Evolutionary conservation across 805 yeast genomes (phyloP).

Genomic region (Yamadazyma tumulicola): DNA sequence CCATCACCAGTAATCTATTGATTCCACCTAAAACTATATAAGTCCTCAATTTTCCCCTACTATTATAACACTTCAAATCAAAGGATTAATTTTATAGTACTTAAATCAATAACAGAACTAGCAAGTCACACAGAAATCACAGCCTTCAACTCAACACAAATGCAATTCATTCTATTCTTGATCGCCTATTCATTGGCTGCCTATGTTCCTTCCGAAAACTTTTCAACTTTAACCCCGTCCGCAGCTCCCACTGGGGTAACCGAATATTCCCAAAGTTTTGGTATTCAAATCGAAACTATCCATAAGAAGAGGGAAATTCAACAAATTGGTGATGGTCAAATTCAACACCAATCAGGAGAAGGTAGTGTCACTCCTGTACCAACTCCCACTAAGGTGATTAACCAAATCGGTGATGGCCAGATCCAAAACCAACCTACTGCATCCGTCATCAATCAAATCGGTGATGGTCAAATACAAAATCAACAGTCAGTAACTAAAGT

Average conservation of each 20-base stretch:
- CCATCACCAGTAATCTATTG: too few relatives aligned
- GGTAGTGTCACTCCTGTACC: constrained; percentile 32
- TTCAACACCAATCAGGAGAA: constrained; percentile 50
- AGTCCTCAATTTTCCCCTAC: too few relatives aligned
- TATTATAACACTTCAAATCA: too few relatives aligned
- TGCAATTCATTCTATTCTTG: constrained; percentile 11
- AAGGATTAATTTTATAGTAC: too few relatives aligned
- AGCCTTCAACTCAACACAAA: too few relatives aligned
- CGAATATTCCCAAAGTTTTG: constrained; percentile 55
- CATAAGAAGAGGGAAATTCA: constrained; percentile 34
- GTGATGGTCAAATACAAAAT: constrained; percentile 47
- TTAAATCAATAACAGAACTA: too few relatives aligned
- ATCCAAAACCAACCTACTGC: constrained; percentile 43
- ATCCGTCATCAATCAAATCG: constrained; percentile 38
- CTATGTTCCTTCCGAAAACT: constrained; percentile 61
- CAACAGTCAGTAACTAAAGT: constrained; percentile 40
- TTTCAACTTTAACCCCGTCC: constrained; percentile 69
- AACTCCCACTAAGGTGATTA: constrained; percentile 37
- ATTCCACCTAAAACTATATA: too few relatives aligned
- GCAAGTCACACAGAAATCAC: too few relatives aligned
- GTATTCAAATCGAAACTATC: constrained; percentile 62
- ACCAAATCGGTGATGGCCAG: constrained; percentile 33
- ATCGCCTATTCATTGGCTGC: constrained; percentile 47
- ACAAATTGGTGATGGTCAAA: constrained; percentile 32
- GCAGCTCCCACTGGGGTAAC: constrained; percentile 46